Conservation (phyloP, 176 grass and related monocot genomes). For the Triticum turgidum region DNA sequence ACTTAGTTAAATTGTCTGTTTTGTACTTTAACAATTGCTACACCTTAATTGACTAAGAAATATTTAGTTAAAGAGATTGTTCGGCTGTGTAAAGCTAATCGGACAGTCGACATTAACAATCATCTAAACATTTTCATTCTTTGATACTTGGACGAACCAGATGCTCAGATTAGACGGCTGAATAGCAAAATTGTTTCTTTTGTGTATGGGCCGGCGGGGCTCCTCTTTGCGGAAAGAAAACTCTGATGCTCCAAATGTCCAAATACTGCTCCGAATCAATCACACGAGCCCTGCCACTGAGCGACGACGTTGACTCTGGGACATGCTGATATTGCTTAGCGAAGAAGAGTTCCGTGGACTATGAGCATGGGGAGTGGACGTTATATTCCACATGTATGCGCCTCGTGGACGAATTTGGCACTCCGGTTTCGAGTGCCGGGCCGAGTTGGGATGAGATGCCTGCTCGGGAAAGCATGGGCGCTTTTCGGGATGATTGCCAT, state of each 20-base stretch:
- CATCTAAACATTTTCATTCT: not conserved
- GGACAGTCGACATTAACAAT: not conserved
- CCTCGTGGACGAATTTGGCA: slow-evolving; percentile 39
- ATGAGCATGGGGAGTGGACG: not conserved
- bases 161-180: not conserved
- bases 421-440: slow-evolving; percentile 19
- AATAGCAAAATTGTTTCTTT: not conserved
- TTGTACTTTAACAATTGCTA: no score
- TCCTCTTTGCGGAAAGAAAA: not conserved
- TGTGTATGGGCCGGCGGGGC: not conserved
- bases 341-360: not conserved
- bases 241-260: not conserved
- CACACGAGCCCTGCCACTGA: not conserved
- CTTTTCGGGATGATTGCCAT: slow-evolving; percentile 56
- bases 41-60: no score
- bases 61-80: not conserved
- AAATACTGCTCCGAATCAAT: not conserved
- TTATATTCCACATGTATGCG: slow-evolving; percentile 15
- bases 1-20: no score
- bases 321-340: not conserved
- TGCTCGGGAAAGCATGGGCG: slow-evolving; percentile 34
- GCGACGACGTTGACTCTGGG: not conserved
- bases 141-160: not conserved
- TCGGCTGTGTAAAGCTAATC: not conserved
- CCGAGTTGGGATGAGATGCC: slow-evolving; percentile 31